Conservation (phyloP, 768 basidiomycete species). For the Chlorophyllum brunneum region DNA sequence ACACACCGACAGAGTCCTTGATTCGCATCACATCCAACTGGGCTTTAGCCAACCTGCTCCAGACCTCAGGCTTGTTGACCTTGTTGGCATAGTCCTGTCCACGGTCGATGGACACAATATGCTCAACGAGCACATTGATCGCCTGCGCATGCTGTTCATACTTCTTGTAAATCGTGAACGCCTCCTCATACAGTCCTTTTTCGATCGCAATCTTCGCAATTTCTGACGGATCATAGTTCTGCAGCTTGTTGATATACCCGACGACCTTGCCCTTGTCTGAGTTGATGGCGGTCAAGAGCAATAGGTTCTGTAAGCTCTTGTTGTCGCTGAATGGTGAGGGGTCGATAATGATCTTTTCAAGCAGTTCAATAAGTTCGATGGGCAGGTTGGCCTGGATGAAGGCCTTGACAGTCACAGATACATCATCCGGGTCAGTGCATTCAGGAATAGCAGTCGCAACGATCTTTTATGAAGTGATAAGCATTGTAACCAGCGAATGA, state of each 20-base stretch:
- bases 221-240: slow-evolving; percentile 91
- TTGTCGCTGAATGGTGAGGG: slow-evolving; percentile 98
- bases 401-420: slow-evolving; percentile 96
- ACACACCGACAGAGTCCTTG: slow-evolving; percentile 92
- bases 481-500: not conserved
- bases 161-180: slow-evolving; percentile 96
- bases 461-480: slow-evolving; percentile 44
- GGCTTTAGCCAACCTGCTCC: slow-evolving; percentile 97
- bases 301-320: slow-evolving; percentile 90
- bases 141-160: slow-evolving; percentile 93
- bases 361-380: slow-evolving; percentile 91
- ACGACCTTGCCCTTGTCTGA: slow-evolving; percentile 99
- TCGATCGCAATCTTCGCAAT: slow-evolving; percentile 97
- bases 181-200: slow-evolving; percentile 93
- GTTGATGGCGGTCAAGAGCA: slow-evolving; percentile 93
- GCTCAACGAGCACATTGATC: slow-evolving; percentile 96
- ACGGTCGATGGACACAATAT: slow-evolving; percentile 96
- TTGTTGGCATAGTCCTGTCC: slow-evolving; percentile 95
- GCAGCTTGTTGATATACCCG: slow-evolving; percentile 94
- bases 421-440: slow-evolving; percentile 97
- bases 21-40: slow-evolving; percentile 97
- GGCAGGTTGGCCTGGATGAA: slow-evolving; percentile 97
- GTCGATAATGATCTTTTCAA: slow-evolving; percentile 98
- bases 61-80: slow-evolving; percentile 94
- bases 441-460: slow-evolving; percentile 95